Evolutionary conservation across 495 filamentous ascomycete species (phyloP).

Genomic region (Neurospora sp.): DNA sequence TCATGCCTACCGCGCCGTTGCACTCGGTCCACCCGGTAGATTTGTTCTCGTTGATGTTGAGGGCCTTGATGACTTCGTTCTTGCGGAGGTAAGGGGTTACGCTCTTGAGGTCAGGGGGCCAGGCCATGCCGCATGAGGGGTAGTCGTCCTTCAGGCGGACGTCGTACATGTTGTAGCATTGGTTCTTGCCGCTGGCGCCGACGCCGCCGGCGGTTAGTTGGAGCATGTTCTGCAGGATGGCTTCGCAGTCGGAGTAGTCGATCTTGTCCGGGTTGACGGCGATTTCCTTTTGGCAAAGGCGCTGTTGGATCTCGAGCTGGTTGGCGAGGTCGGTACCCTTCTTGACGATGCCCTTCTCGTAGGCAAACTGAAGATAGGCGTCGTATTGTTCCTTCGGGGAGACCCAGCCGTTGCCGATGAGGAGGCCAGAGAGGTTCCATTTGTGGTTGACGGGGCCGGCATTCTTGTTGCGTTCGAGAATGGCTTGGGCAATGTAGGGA

Average conservation of each 20-base stretch:
- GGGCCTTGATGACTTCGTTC: conserved; percentile 63
- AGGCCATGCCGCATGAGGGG: conserved; percentile 84
- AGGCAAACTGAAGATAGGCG: conserved; percentile 72
- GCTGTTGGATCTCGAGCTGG: conserved; percentile 39
- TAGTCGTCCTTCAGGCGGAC: conserved; percentile 64
- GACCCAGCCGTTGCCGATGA: conserved; percentile 98
- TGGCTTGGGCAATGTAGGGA: conserved; percentile 83
- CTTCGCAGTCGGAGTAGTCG: conserved; percentile 60
- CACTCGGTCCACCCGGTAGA: conserved; percentile 88
- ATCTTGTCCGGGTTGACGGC: conserved; percentile 52
- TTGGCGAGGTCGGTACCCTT: conserved; percentile 53
- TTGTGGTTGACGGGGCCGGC: conserved; percentile 19
- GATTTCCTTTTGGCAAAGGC: conserved; percentile 52
- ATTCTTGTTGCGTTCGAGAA: conserved; percentile 69
- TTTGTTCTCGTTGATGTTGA: conserved; percentile 77
- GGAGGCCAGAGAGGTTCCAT: conserved; percentile 79
- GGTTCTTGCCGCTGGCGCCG: conserved; percentile 31
- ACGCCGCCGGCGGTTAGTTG: conserved; percentile 37
- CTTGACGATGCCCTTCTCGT: conserved; percentile 59
- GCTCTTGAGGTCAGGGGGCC: conserved; percentile 72
- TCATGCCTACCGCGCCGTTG: conserved; percentile 56
- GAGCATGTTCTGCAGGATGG: conserved; percentile 60
- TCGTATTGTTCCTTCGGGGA: conserved; percentile 81
- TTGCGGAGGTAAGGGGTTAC: conserved; percentile 79
- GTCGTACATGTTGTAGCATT: conserved; percentile 92